These are phyloP conservation scores for Protomyces lactucae-debilis DNA, from an alignment of 1,139 yeast species.

Conservation along the genomic window DNA sequence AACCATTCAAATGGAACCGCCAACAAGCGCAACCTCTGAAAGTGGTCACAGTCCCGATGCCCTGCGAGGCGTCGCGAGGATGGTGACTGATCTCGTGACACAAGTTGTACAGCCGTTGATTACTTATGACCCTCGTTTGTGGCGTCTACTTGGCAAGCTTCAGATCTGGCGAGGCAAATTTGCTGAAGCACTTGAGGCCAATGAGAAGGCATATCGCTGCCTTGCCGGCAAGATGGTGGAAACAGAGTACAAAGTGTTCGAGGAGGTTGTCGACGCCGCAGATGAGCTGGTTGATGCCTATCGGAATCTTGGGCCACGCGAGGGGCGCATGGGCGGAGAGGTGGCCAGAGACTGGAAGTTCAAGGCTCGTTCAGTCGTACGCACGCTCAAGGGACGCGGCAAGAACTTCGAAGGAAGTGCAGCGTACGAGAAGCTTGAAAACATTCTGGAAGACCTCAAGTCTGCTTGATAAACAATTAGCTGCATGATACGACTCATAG, in stretches of 20 bases:
- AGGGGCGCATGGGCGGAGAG: constrained; percentile 75
- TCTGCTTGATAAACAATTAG: neutral
- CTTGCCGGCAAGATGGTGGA: constrained; percentile 58
- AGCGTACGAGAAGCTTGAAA: constrained; percentile 15
- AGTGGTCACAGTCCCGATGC: constrained; percentile 16
- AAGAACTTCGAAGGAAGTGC: constrained; percentile 18
- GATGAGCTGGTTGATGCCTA: constrained; percentile 80
- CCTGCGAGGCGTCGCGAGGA: constrained; percentile 37
- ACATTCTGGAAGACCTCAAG: constrained; percentile 16
- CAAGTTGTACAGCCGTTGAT: constrained; percentile 53
- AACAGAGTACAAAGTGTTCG: constrained; percentile 62
- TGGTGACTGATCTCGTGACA: constrained; percentile 45
- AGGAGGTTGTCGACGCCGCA: constrained; percentile 60
- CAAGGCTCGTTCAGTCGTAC: constrained; percentile 52
- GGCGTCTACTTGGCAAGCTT: constrained; percentile 80
- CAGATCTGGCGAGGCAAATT: constrained; percentile 84
- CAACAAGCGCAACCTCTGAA: constrained; percentile 41
- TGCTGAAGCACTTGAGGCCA: constrained; percentile 80
- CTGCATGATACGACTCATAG: no score
- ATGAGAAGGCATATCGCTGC: constrained; percentile 75
- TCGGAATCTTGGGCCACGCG: constrained; percentile 76
- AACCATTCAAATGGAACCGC: constrained; percentile 52
- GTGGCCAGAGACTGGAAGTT: constrained; percentile 92
- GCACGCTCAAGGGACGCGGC: constrained; percentile 27
- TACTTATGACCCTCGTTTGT: constrained; percentile 65